Conservation (phyloP, 768 basidiomycete genomes). For the Lentinula guzmanii region DNA sequence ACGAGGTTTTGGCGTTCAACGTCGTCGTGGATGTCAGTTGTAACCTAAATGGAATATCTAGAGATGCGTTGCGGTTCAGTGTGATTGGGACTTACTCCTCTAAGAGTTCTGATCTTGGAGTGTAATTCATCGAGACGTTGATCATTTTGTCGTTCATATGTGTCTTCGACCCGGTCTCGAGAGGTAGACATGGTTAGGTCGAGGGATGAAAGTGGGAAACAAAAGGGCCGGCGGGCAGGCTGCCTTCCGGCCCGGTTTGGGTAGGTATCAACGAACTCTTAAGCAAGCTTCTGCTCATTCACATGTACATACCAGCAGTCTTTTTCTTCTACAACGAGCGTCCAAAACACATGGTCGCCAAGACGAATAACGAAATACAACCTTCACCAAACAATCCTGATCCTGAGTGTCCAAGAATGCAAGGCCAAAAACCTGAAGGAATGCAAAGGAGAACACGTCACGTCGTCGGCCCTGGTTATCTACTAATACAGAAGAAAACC, state of each 20-base stretch:
- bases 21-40: slow-evolving; percentile 81
- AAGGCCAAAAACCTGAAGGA: not conserved
- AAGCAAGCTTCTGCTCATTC: no score
- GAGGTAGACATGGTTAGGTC: not conserved
- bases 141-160: slow-evolving; percentile 84
- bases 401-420: not conserved
- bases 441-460: not conserved
- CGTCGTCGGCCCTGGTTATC: not conserved
- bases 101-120: slow-evolving; percentile 74
- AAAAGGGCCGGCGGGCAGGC: slow-evolving; percentile 7
- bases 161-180: slow-evolving; percentile 46
- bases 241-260: slow-evolving; percentile 46
- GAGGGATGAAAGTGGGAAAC: not conserved
- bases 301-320: no score
- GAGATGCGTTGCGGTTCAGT: not conserved
- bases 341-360: not conserved
- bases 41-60: slow-evolving; percentile 45
- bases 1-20: slow-evolving; percentile 77
- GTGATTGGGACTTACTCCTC: slow-evolving; percentile 49
- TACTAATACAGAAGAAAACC: not conserved
- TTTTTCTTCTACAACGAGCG: not conserved
- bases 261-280: no score
- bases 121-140: slow-evolving; percentile 79
- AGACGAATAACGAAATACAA: not conserved
- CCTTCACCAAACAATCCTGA: not conserved